Evolutionary conservation across 768 basidiomycete species (phyloP).

Genomic region (Lactarius quietus): DNA sequence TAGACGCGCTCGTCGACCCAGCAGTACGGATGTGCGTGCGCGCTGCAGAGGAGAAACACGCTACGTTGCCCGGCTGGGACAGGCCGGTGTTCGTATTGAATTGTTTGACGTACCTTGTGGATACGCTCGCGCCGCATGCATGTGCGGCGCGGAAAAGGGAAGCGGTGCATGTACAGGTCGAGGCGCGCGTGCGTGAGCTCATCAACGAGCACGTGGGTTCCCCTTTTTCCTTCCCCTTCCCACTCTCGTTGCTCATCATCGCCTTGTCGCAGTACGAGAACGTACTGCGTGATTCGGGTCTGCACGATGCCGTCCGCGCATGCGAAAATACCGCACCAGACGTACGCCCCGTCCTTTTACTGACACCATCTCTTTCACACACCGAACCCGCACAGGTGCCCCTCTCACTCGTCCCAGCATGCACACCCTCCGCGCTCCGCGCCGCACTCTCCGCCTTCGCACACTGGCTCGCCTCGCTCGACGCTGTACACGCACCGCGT

Average conservation of each 20-base stretch:
- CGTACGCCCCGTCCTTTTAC: too few species aligned
- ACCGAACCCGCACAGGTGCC: too few species aligned
- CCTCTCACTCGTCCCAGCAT: too few species aligned
- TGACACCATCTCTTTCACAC: too few species aligned
- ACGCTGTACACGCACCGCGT: slow-evolving; percentile 77
- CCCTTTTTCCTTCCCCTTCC: too few species aligned
- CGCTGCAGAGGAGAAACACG: slow-evolving; percentile 66
- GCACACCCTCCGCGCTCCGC: too few species aligned
- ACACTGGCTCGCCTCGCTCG: slow-evolving; percentile 76
- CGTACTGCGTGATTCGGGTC: slow-evolving; percentile 54
- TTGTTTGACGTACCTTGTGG: slow-evolving; percentile 79
- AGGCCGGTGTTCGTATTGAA: slow-evolving; percentile 80
- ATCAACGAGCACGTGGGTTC: too few species aligned
- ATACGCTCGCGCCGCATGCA: slow-evolving; percentile 58
- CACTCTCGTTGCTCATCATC: too few species aligned
- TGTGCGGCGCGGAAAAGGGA: slow-evolving; percentile 71
- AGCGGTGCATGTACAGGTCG: too few species aligned
- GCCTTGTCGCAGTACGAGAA: slow-evolving; percentile 40
- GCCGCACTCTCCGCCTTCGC: too few species aligned
- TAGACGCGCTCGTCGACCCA: slow-evolving; percentile 85
- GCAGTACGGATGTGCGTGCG: slow-evolving; percentile 69
- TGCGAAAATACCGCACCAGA: slow-evolving; percentile 39
- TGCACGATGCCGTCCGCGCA: too few species aligned
- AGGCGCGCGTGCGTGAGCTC: too few species aligned
- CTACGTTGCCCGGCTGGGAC: slow-evolving; percentile 57